Evolutionary conservation across 352 stramenopile species (phyloP).

Genomic region (Pythium graminicola): DNA sequence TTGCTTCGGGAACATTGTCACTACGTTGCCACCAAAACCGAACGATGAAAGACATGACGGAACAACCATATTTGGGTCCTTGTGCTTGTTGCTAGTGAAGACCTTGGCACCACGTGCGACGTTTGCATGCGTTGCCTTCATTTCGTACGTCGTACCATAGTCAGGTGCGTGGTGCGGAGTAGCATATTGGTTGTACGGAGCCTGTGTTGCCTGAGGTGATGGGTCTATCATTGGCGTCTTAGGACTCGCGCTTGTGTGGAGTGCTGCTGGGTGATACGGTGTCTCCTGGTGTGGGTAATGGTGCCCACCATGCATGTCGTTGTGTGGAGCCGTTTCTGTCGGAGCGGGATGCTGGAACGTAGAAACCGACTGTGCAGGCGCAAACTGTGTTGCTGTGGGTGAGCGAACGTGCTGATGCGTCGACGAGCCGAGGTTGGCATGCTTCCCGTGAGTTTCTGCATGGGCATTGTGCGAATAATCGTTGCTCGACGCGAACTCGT

Average conservation of each 20-base stretch:
- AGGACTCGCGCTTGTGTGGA: background rate
- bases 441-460: background rate
- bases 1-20: slow-evolving; percentile 84
- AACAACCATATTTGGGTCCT: slow-evolving; percentile 68
- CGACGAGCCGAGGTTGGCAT: background rate
- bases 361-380: background rate
- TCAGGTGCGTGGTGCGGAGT: background rate
- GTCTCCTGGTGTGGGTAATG: background rate
- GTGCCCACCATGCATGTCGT: background rate
- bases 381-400: background rate
- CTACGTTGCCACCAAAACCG: slow-evolving; percentile 84
- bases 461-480: background rate
- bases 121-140: slow-evolving; percentile 7
- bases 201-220: background rate
- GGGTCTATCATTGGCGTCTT: background rate
- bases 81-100: slow-evolving; percentile 63
- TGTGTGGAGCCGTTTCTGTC: background rate
- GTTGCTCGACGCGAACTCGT: background rate
- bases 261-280: slow-evolving; percentile 11
- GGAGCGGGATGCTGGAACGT: background rate
- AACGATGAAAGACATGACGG: slow-evolving; percentile 75
- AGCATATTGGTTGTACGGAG: slow-evolving; percentile 15
- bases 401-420: background rate
- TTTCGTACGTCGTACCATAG: slow-evolving; percentile 5
- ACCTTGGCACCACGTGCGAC: background rate